Evolutionary conservation across 108 stramenopile genomes (phyloP), one percentile per base, ranked within the genome.

Genomic region (Stephanodiscus triporus): DNA sequence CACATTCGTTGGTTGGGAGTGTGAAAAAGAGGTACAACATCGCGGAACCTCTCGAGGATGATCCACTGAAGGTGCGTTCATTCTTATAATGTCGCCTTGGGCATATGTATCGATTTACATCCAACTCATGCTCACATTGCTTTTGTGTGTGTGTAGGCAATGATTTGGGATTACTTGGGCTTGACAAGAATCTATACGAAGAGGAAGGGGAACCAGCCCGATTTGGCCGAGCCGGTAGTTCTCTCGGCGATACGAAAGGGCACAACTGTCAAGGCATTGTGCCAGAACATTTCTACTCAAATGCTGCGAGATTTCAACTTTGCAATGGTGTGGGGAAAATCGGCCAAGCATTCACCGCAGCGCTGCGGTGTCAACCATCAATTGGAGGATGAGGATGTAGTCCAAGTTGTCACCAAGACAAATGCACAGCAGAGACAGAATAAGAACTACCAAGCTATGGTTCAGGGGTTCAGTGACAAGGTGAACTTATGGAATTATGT

Each of bases 281-380:
- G 92, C 78, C 68, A 76, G 54, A 95, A 93, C 66, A 83, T 92
- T 56, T 90, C 90, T 5, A 82, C 84, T n/a, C 89, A 96, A 72
- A 85, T 96, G 87, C 84, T 94, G 10, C 77, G 90, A 16, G 94
- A 97, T 64, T 99, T 99, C 85, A 97, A 97, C 83, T 98, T 93
- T 83, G 99, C 99, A n/a, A 59, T 98, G 80, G 98, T 99, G 16
- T 99, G 99, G 99, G 99, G 99, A 13, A 90, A 85, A 27, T 88
- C 85, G 30, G 97, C 98, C 16, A 98, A 98, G 59, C 97, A 98
- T 68, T 83, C 89, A 11, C 99, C 99, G 8, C 98, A 99, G 82
- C 88, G 97, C 30, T 97, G 97, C 78, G 99, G 99, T 36, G 73
- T 98, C 54, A 78, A 65, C 40, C 99, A 99, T 77, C 78, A 68